phyloP scores from a whole-genome alignment of 2,329 filamentous ascomycete genomes.

The Botrytis deweyae region DNA sequence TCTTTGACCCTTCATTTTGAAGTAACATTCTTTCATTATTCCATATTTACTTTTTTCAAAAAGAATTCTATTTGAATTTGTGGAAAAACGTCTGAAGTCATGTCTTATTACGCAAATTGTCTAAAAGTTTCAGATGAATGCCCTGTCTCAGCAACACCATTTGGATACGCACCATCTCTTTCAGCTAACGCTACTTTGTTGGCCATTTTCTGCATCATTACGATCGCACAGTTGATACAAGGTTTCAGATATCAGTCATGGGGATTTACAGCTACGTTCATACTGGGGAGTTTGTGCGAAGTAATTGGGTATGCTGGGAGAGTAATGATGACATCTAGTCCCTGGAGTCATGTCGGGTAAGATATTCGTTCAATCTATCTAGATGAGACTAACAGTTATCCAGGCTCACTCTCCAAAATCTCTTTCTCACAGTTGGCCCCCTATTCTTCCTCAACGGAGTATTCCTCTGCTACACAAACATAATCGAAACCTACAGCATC shows the following conservation, averaged over 20 bases:
- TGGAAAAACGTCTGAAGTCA: neutral
- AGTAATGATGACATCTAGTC: constrained; percentile 4
- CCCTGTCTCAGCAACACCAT: neutral
- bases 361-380: neutral
- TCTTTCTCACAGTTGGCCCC: constrained; percentile 2
- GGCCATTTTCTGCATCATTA: neutral
- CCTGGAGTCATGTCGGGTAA: constrained; percentile 19
- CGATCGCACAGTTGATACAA: constrained; percentile 7
- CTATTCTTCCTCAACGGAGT: neutral
- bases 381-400: neutral
- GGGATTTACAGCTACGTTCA: constrained; percentile 6
- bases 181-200: neutral
- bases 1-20: neutral
- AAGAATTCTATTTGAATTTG: neutral
- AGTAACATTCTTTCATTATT: no score
- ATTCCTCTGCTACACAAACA: constrained; percentile 13
- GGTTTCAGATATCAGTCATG: neutral
- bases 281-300: constrained; percentile 1
- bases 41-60: neutral
- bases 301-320: constrained; percentile 14
- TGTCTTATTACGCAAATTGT: constrained; percentile 4
- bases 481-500: constrained; percentile 2
- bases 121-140: constrained; percentile 8
- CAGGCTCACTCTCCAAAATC: constrained; percentile 1
- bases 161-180: neutral